Conservation (phyloP, 495 filamentous ascomycete species). For the Hypoxylon fuscum region DNA sequence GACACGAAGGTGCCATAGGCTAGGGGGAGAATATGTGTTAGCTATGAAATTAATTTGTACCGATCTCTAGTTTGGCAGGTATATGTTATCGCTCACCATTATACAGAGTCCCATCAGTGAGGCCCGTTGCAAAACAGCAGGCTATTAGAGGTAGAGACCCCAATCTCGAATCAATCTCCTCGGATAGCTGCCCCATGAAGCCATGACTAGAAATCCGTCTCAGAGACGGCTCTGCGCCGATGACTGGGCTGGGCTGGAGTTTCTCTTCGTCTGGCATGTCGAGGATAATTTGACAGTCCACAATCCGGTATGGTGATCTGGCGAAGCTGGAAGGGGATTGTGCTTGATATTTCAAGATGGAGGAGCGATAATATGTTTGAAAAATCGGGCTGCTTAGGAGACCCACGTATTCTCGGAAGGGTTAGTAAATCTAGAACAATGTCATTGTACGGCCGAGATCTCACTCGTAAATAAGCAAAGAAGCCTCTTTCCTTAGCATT, state of each 20-base stretch:
- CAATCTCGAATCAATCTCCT: constrained; percentile 48
- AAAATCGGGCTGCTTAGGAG: too few species aligned
- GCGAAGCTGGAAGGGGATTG: background rate
- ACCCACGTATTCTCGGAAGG: too few species aligned
- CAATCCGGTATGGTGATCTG: background rate
- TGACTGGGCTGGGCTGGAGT: constrained; percentile 7
- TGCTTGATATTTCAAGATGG: constrained; percentile 6
- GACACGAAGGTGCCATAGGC: constrained; percentile 64
- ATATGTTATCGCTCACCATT: constrained; percentile 46
- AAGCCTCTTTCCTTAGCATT: constrained; percentile 9
- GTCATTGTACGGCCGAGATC: background rate
- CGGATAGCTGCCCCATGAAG: constrained; percentile 45
- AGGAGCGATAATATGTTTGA: too few species aligned
- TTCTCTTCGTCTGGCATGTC: constrained; percentile 41
- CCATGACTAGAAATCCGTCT: constrained; percentile 18
- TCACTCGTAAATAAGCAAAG: background rate
- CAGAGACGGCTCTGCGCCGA: constrained; percentile 4
- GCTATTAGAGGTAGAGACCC: constrained; percentile 55
- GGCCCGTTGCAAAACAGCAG: constrained; percentile 60
- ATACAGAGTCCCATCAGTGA: constrained; percentile 63
- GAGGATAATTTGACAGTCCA: too few species aligned
- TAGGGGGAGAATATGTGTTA: constrained; percentile 33
- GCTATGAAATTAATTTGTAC: background rate
- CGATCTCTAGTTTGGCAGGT: too few species aligned
- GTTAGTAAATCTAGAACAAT: too few species aligned